These are phyloP conservation scores for Chloris gayana DNA, from an alignment of 176 grass and related monocot species.

Conservation along the genomic window DNA sequence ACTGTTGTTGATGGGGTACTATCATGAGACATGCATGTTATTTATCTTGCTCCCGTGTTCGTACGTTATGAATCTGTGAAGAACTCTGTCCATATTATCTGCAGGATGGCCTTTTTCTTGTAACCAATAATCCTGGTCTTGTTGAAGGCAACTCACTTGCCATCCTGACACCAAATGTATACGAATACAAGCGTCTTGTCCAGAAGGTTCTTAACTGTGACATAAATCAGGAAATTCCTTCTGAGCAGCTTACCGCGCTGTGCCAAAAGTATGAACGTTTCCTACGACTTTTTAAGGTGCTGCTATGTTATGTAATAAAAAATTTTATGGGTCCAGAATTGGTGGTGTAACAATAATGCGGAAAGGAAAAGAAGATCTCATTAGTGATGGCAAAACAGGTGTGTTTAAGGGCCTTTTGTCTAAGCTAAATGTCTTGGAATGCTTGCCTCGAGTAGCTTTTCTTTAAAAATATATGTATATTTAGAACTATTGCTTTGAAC, in stretches of 20 bases:
- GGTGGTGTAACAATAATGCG: conserved; percentile 82
- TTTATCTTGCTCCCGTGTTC: background rate
- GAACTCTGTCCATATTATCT: conserved; percentile 14
- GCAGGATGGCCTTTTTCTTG: conserved; percentile 91
- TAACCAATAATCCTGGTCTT: conserved; percentile 77
- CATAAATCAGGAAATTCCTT: conserved; percentile 60
- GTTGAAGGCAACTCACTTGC: conserved; percentile 65
- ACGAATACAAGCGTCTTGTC: conserved; percentile 94
- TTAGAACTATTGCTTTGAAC: conserved; percentile 4
- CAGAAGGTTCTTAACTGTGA: conserved; percentile 80
- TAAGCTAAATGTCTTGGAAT: background rate
- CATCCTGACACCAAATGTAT: conserved; percentile 87
- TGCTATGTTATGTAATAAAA: conserved; percentile 5
- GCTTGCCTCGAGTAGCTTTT: background rate
- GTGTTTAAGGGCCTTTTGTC: conserved; percentile 1
- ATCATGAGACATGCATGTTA: conserved; percentile 13
- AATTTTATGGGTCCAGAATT: conserved; percentile 44
- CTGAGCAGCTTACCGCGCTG: conserved; percentile 64
- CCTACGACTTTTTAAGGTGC: background rate
- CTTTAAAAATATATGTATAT: background rate
- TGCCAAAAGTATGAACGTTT: conserved; percentile 59
- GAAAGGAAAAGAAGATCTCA: conserved; percentile 88
- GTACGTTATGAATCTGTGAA: conserved; percentile 6
- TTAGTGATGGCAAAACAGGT: conserved; percentile 97
- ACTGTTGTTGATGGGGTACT: conserved; percentile 87